Percentiles rank a stretch among this genome's conserved stretches.
Evolutionary conservation across 768 basidiomycete genomes (phyloP).

Genomic region (Termitomyces sp.): DNA sequence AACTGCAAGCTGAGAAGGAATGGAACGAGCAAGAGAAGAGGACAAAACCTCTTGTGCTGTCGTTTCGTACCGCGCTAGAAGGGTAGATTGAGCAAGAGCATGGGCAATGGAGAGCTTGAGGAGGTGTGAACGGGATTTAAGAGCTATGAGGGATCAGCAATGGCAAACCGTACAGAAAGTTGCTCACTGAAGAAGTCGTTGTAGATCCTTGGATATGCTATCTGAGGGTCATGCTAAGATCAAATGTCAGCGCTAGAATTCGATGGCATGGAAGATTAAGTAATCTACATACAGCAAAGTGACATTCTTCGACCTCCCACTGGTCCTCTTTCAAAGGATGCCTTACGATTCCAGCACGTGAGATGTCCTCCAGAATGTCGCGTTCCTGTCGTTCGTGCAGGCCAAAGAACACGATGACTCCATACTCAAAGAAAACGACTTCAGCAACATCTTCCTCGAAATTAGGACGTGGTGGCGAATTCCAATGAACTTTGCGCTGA

Average conservation of each 20-base stretch:
- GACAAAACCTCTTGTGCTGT: conserved; percentile 75
- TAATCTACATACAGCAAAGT: conserved; percentile 73
- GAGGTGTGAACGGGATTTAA: conserved; percentile 87
- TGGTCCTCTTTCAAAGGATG: conserved; percentile 56
- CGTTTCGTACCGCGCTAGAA: conserved; percentile 84
- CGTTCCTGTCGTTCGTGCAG: conserved; percentile 74
- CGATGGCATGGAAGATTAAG: not conserved
- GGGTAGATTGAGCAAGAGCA: conserved; percentile 90
- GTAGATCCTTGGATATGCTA: conserved; percentile 86
- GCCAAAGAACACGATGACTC: conserved; percentile 91
- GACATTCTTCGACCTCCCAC: conserved; percentile 94
- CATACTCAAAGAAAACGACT: conserved; percentile 79
- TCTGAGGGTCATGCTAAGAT: conserved; percentile 74
- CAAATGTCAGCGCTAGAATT: conserved; percentile 4
- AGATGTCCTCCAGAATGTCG: conserved; percentile 80
- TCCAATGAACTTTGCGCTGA: conserved; percentile 4
- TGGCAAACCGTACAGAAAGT: not conserved
- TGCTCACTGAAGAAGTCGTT: conserved; percentile 91
- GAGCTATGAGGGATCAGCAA: conserved; percentile 43
- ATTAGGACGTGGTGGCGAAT: conserved; percentile 12
- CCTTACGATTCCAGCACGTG: conserved; percentile 63
- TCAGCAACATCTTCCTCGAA: conserved; percentile 58
- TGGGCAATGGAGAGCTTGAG: conserved; percentile 92
- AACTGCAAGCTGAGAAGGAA: conserved; percentile 77
- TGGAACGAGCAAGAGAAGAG: conserved; percentile 68